Conservation (phyloP, 306 rosid genomes). For the Lathyrus oleraceus region DNA sequence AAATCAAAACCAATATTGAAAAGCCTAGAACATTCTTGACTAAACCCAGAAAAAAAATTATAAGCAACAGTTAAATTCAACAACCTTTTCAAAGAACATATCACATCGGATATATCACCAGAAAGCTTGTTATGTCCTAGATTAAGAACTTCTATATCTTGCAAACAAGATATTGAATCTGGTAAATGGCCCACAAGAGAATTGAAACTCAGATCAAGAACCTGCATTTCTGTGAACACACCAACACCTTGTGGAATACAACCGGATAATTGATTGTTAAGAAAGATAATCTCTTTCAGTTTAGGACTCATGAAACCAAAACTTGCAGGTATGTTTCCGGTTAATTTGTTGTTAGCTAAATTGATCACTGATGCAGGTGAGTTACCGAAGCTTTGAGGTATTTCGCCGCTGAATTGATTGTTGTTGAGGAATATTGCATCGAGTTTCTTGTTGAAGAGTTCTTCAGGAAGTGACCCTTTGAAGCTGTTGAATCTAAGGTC, state of each 20-base stretch:
- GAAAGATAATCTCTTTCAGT: slow-evolving; percentile 67
- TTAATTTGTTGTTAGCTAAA: slow-evolving; percentile 71
- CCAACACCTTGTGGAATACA: slow-evolving; percentile 90
- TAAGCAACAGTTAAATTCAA: slow-evolving; percentile 71
- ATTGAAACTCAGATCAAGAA: slow-evolving; percentile 77
- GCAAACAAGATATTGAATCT: slow-evolving; percentile 75
- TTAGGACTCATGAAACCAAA: slow-evolving; percentile 64
- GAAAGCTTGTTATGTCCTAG: slow-evolving; percentile 80
- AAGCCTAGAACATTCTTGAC: slow-evolving; percentile 61
- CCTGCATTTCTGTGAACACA: slow-evolving; percentile 71
- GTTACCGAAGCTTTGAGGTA: slow-evolving; percentile 72
- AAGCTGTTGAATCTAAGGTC: slow-evolving; percentile 88
- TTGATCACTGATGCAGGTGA: slow-evolving; percentile 95
- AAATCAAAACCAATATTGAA: slow-evolving; percentile 76
- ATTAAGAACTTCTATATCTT: slow-evolving; percentile 70
- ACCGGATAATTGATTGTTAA: slow-evolving; percentile 79
- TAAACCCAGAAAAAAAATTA: slow-evolving; percentile 85
- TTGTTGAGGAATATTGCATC: slow-evolving; percentile 89
- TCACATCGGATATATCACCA: slow-evolving; percentile 70
- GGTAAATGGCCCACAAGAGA: slow-evolving; percentile 85
- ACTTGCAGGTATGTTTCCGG: slow-evolving; percentile 68
- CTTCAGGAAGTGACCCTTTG: slow-evolving; percentile 68
- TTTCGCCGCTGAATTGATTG: slow-evolving; percentile 72
- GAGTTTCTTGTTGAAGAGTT: slow-evolving; percentile 56
- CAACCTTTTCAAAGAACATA: slow-evolving; percentile 62